phyloP scores from a whole-genome alignment of 2,329 filamentous ascomycete species.

The Neopestalotiopsis sp. region DNA sequence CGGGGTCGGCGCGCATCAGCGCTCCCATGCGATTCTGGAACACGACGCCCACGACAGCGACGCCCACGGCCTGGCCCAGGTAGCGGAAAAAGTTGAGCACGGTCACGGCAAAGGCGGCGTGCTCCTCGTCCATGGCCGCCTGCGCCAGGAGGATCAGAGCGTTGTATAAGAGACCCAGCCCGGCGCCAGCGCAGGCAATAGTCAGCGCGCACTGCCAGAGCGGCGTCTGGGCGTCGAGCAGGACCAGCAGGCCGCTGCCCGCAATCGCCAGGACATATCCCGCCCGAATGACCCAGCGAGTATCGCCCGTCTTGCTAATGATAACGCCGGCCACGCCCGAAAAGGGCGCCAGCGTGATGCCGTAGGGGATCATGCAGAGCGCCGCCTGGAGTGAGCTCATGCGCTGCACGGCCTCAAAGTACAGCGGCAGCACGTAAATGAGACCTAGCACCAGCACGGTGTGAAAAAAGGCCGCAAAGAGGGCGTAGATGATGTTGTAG shows the following conservation, averaged over 20 bases:
- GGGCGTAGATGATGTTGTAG: conserved; percentile 15
- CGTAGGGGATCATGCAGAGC: conserved; percentile 7
- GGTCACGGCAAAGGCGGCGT: neutral
- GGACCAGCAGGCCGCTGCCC: neutral
- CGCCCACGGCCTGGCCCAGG: conserved; percentile 10
- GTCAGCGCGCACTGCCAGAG: neutral
- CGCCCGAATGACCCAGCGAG: conserved; percentile 4
- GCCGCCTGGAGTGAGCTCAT: neutral
- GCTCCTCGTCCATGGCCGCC: neutral
- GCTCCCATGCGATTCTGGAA: conserved; percentile 8
- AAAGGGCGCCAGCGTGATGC: conserved; percentile 4
- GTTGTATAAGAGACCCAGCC: conserved; percentile 3
- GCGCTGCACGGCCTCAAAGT: conserved; percentile 8
- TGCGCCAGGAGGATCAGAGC: neutral
- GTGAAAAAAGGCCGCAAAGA: conserved; percentile 6
- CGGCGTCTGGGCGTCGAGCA: neutral
- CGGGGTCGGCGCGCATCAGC: neutral
- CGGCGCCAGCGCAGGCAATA: neutral
- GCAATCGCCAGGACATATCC: conserved; percentile 1
- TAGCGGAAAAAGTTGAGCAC: conserved; percentile 7
- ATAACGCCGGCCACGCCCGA: neutral
- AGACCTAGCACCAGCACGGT: conserved; percentile 5
- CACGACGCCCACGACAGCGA: conserved; percentile 11
- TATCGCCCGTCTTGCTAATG: conserved; percentile 6
- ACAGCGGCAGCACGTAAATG: conserved; percentile 15